Base-by-base conservation (phyloP, 2,329 filamentous ascomycete genomes). In the Hypoxylon sp. region DNA sequence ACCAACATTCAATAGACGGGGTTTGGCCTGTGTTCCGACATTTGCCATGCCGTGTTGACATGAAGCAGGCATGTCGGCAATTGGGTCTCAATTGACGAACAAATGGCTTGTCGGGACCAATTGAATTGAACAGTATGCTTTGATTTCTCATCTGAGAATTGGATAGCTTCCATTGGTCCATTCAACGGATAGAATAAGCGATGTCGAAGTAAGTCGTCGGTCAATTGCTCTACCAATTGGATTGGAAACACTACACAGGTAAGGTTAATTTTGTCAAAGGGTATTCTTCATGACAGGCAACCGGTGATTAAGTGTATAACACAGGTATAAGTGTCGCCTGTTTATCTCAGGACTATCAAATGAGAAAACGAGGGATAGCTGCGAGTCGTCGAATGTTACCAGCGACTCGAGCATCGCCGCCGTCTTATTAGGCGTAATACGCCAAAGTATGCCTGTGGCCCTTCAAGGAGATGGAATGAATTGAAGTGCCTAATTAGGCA, bases 41-140 rank as follows among this genome's bases (percentile, higher is more conserved):
- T 56, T 62, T 60, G 56, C 53, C 46, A 65, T 56, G 58, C 43
- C 41, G 21, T 55, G 51, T 62, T 51, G 28, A 60, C 59, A 56
- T 48, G 38, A 57, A 69, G 52, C 25, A 46, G 49, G 14, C 30
- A 56, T 58, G 50, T 32, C 65, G 68, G 59, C 59, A 68, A 68
- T 68, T 70, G 46, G 62, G 65, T 60, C 30, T 58, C 61, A 68
- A 68, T 68, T 61, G 55, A 58, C 11, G 13, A 50, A 60, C 51
- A 50, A 60, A 51, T 52, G 46, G 46, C 17, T 60, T 50, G 28
- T 45, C 19, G 38, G 45, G 48, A 25, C 68, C 58, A 65, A 68
- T 70, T 58, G 55, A 60, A 65, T 51, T 51, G 49, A 13, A 25
- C 14, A 34, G 46, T 60, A 53, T 30, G 38, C 30, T 32, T 43